Evolutionary conservation across 352 stramenopile genomes (phyloP), one percentile per base, ranked within the genome.

Genomic region (Pythium monospermum): DNA sequence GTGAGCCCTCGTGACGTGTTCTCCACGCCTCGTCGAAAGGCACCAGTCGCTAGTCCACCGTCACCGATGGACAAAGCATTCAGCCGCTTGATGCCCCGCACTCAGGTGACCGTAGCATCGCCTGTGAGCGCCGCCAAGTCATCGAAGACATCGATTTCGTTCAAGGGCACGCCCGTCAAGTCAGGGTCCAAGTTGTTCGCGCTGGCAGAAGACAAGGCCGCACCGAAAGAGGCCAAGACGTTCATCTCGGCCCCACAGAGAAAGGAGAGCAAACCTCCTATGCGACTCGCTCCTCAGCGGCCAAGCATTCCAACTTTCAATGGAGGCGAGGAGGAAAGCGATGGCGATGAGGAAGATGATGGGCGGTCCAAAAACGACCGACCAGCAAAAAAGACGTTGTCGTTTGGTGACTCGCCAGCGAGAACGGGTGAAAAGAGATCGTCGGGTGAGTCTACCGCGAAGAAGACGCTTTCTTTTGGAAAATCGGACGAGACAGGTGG

Each of bases 81-180:
- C 30, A 89, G 73, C 53, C 85, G 85, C 33, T 55, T 89, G 16
- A 89, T 89, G 78, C 76, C 78, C 23, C 72, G 66, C 15, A 72
- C 72, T 4, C 78, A 86, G 49, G 46, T 87, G 22, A 86, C 69
- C 4, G 74, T 89, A 49, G 70, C 73, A 56, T 89, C 78, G 18
- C 78, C 78, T 3, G 59, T 86, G 53, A 83, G 71, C 59, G 69
- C 59, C 44, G 53, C 62, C 10, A 85, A 78, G 51, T 57, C 64
- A 19, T 59, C 70, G 25, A 49, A 59, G 2, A 55, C 43, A 27
- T 68, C 74, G 13, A 66, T 86, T 12, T 82, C 73, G 19, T 85
- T 85, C 54, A 83, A 85, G 46, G 61, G 67, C 13, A 76, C 70
- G 4, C 54, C 73, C 10, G 53, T 77, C 23, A 85, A 85, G 43